phyloP scores from a whole-genome alignment of 352 stramenopile genomes.

The Phytophthora palmivora region DNA sequence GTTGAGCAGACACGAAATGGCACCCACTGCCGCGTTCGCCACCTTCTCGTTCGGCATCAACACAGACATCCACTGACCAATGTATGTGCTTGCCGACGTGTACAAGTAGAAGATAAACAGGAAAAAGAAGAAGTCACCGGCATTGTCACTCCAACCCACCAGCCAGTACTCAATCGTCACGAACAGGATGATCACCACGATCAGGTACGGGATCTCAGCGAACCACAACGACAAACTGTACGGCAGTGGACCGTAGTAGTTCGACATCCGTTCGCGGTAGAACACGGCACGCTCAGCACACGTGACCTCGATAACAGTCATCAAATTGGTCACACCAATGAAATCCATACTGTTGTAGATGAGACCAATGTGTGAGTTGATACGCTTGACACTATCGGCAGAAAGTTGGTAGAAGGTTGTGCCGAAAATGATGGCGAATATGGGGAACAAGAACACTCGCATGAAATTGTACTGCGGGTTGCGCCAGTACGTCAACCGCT shows the following conservation, averaged over 20 bases:
- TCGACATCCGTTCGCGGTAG: conserved; percentile 74
- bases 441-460: conserved; percentile 56
- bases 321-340: conserved; percentile 68
- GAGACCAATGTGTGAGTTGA: conserved; percentile 68
- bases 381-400: conserved; percentile 32
- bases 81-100: conserved; percentile 65
- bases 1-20: conserved; percentile 68
- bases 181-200: conserved; percentile 52
- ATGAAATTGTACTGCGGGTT: conserved; percentile 67
- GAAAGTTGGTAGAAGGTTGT: conserved; percentile 64
- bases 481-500: conserved; percentile 60
- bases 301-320: conserved; percentile 72
- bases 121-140: conserved; percentile 45
- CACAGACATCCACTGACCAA: conserved; percentile 75
- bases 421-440: conserved; percentile 64
- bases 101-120: conserved; percentile 57
- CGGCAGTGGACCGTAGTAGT: conserved; percentile 69
- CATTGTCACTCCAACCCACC: conserved; percentile 47
- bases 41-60: conserved; percentile 78
- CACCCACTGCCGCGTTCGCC: conserved; percentile 70
- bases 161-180: conserved; percentile 69
- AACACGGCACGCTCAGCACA: conserved; percentile 64
- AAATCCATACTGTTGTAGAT: conserved; percentile 80
- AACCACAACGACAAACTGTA: conserved; percentile 71
- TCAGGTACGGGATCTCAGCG: conserved; percentile 66